Conservation (phyloP, 2,329 filamentous ascomycete genomes). For the Ascochyta clinopodiicola region DNA sequence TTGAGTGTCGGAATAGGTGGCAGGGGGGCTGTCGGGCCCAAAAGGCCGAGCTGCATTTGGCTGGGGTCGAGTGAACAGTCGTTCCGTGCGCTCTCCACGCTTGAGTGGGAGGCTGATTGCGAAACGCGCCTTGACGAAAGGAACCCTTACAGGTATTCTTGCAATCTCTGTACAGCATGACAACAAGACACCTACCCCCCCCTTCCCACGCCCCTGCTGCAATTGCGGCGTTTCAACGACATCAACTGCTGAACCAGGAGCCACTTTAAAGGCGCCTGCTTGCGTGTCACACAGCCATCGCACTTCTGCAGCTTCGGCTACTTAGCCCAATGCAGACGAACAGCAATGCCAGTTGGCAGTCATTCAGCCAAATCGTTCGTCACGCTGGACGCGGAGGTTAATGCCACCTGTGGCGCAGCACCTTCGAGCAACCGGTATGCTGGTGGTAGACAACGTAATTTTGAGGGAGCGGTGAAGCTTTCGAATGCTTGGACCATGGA, state of each 20-base stretch:
- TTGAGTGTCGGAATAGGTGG: constrained; percentile 35
- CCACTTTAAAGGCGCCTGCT: constrained; percentile 20
- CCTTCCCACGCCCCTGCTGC: constrained; percentile 38
- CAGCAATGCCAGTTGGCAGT: constrained; percentile 33
- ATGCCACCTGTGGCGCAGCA: constrained; percentile 27
- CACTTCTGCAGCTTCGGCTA: constrained; percentile 31
- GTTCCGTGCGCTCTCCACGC: constrained; percentile 44
- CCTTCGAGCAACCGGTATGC: constrained; percentile 29
- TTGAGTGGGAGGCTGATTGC: constrained; percentile 31
- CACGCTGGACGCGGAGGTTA: constrained; percentile 32
- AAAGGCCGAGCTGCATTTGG: constrained; percentile 47
- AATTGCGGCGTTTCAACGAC: constrained; percentile 35
- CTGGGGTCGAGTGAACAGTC: constrained; percentile 36
- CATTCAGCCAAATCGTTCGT: constrained; percentile 35
- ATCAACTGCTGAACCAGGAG: constrained; percentile 28
- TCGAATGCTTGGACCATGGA: constrained; percentile 19
- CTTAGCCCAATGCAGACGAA: constrained; percentile 29
- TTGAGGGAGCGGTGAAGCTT: constrained; percentile 45
- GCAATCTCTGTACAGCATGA: constrained; percentile 36
- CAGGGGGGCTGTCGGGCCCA: constrained; percentile 35
- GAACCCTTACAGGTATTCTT: constrained; percentile 28
- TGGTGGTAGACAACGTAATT: constrained; percentile 29
- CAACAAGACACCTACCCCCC: constrained; percentile 22
- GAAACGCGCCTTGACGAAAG: constrained; percentile 22
- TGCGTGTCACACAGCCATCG: constrained; percentile 32